Evolutionary conservation across 2,329 filamentous ascomycete species (phyloP).

Genomic region (Stromatinia cepivora): DNA sequence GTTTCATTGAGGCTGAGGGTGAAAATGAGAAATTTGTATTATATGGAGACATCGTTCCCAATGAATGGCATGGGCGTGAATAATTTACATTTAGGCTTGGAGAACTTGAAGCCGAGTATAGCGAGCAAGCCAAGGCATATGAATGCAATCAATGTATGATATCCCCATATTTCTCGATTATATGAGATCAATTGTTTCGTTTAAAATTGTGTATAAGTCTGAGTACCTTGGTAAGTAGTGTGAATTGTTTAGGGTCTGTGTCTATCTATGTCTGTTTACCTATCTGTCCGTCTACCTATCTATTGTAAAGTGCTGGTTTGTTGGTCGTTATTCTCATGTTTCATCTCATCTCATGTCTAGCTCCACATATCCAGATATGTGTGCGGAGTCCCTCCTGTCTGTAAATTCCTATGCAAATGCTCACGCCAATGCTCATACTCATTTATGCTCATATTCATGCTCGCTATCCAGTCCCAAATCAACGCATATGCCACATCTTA

Average conservation of each 20-base stretch:
- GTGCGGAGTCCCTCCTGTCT: neutral
- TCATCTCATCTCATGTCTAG: neutral
- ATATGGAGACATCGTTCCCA: slow-evolving; percentile 2
- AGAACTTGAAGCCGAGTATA: neutral
- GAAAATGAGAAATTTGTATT: slow-evolving; percentile 8
- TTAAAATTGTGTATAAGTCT: neutral
- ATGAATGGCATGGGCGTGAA: slow-evolving; percentile 1
- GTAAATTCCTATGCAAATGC: neutral
- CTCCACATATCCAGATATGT: neutral
- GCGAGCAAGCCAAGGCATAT: neutral
- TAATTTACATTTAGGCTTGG: neutral
- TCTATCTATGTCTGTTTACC: neutral
- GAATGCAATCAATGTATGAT: slow-evolving; percentile 8
- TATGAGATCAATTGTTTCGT: neutral
- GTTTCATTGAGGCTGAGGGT: slow-evolving; percentile 22
- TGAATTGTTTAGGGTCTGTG: neutral
- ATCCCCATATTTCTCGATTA: neutral
- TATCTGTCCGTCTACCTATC: neutral
- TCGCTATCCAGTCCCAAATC: neutral
- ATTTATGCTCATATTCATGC: neutral
- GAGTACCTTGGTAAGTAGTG: neutral
- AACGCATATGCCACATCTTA: neutral
- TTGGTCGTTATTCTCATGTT: neutral
- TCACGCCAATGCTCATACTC: neutral
- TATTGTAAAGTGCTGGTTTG: neutral